Evolutionary conservation across 768 basidiomycete species (phyloP).

Genomic region (Lactarius sp.): DNA sequence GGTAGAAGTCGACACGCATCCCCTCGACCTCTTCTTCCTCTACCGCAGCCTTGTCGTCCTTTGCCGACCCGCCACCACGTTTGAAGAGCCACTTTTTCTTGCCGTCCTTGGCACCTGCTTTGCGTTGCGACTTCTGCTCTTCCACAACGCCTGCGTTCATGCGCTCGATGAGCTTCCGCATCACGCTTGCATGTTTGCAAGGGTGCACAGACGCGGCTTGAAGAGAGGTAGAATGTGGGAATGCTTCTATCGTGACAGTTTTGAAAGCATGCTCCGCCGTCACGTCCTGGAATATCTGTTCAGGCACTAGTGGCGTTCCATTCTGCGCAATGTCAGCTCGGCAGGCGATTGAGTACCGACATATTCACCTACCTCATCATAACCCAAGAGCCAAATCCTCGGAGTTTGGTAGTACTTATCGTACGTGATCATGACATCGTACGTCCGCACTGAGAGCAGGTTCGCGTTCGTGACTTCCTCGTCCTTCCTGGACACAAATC

Average conservation of each 20-base stretch:
- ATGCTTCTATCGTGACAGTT: slow-evolving; percentile 97
- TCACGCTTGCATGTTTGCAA: slow-evolving; percentile 97
- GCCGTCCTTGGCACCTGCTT: slow-evolving; percentile 43
- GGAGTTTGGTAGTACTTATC: slow-evolving; percentile 99
- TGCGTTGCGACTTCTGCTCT: slow-evolving; percentile 70
- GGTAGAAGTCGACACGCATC: slow-evolving; percentile 96
- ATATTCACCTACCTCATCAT: slow-evolving; percentile 71
- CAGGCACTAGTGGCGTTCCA: slow-evolving; percentile 77
- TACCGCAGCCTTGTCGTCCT: slow-evolving; percentile 44
- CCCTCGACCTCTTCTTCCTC: slow-evolving; percentile 79
- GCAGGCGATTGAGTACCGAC: neutral
- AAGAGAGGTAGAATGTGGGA: slow-evolving; percentile 86
- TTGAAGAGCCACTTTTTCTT: slow-evolving; percentile 81
- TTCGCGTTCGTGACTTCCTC: slow-evolving; percentile 71
- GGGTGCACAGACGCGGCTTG: slow-evolving; percentile 94
- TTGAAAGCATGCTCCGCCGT: slow-evolving; percentile 97
- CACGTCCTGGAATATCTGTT: slow-evolving; percentile 95
- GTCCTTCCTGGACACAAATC: slow-evolving; percentile 38
- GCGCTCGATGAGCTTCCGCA: slow-evolving; percentile 99
- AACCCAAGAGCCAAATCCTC: slow-evolving; percentile 94
- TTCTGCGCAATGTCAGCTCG: slow-evolving; percentile 46
- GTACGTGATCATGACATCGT: slow-evolving; percentile 99
- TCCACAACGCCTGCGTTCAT: slow-evolving; percentile 90
- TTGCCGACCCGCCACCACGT: slow-evolving; percentile 54
- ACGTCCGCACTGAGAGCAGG: slow-evolving; percentile 91